Evolutionary conservation across 768 basidiomycete species (phyloP).

Genomic region (Boletus patriciae): DNA sequence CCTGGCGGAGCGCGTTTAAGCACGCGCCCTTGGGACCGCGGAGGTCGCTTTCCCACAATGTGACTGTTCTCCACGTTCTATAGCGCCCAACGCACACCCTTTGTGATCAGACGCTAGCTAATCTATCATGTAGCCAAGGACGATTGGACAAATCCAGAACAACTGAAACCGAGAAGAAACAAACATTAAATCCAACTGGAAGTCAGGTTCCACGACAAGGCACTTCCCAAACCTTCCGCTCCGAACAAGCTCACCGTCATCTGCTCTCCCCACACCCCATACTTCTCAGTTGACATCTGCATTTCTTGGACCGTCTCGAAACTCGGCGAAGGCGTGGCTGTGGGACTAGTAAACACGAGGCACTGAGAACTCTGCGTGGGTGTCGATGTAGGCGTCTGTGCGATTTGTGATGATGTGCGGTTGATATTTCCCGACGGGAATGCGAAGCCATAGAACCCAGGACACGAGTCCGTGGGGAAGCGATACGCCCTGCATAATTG

Average conservation of each 20-base stretch:
- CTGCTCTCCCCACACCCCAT: conserved; percentile 19
- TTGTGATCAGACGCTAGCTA: too few relatives aligned
- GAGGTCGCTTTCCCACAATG: too few relatives aligned
- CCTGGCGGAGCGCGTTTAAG: too few relatives aligned
- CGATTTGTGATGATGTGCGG: conserved; percentile 18
- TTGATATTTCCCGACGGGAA: conserved; percentile 28
- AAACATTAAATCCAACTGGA: neutral
- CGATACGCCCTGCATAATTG: conserved; percentile 25
- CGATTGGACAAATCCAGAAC: neutral
- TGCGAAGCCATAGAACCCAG: conserved; percentile 29
- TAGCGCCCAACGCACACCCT: too few relatives aligned
- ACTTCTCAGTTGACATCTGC: conserved; percentile 9
- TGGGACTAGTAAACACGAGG: conserved; percentile 13
- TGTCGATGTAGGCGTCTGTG: conserved; percentile 22
- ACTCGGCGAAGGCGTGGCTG: conserved; percentile 13
- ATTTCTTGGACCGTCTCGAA: conserved; percentile 15
- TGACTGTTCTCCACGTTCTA: too few relatives aligned
- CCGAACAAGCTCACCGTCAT: conserved; percentile 8
- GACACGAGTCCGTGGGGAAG: conserved; percentile 28
- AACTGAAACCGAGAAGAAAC: neutral
- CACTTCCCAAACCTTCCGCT: conserved; percentile 1
- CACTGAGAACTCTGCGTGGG: conserved; percentile 16
- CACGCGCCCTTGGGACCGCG: too few relatives aligned
- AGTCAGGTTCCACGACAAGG: conserved; percentile 13
- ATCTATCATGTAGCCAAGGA: neutral